phyloP scores from a whole-genome alignment of 495 filamentous ascomycete species.

The Penicillium chermesinum region DNA sequence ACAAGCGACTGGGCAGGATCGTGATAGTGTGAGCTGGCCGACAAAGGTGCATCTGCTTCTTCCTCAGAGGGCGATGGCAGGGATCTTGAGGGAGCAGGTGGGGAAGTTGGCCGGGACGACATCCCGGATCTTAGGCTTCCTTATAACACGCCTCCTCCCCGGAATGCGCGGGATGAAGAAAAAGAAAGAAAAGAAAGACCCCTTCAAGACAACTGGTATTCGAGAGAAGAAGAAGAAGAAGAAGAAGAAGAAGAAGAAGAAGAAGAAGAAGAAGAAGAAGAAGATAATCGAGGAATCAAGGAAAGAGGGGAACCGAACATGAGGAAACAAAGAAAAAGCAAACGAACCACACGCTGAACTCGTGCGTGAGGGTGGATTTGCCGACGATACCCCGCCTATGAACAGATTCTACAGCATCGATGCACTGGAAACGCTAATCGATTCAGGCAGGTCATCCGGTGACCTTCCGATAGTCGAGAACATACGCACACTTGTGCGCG shows the following conservation, averaged over 20 bases:
- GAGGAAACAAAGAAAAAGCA: too few species aligned
- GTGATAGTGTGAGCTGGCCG: slow-evolving; percentile 7
- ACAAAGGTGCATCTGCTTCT: slow-evolving; percentile 20
- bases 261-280: neutral
- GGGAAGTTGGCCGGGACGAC: neutral
- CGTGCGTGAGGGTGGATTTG: too few species aligned
- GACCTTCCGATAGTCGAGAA: neutral
- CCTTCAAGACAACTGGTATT: too few species aligned
- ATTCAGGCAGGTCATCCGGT: neutral
- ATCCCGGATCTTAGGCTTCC: too few species aligned
- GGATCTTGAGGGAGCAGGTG: neutral
- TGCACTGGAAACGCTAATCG: neutral
- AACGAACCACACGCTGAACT: too few species aligned
- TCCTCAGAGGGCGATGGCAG: neutral
- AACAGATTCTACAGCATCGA: neutral
- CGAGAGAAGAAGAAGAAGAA: neutral
- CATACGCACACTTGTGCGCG: too few species aligned
- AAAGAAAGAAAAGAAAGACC: neutral
- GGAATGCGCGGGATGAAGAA: too few species aligned
- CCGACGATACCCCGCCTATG: too few species aligned
- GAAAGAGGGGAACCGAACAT: too few species aligned
- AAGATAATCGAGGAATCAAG: too few species aligned
- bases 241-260: neutral
- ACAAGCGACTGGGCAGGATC: slow-evolving; percentile 9
- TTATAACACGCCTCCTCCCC: too few species aligned